Base-by-base conservation (phyloP, 2,329 filamentous ascomycete species). In the Colletotrichum sp. region DNA sequence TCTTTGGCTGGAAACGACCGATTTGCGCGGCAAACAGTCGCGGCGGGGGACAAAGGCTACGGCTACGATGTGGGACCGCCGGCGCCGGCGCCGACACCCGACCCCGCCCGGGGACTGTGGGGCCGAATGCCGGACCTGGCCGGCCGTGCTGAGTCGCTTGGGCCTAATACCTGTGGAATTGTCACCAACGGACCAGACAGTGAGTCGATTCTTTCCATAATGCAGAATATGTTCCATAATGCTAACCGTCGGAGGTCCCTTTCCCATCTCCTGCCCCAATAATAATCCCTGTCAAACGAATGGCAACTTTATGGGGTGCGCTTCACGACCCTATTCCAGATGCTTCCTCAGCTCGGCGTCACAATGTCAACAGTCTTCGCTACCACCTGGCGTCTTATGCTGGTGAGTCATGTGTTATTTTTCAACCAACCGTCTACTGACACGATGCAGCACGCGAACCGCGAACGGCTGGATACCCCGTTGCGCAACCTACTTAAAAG, bases 21-120 rank as follows among this genome's bases (percentile, higher is more conserved):
- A n/a, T 32, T 34, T 30, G 59, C 30, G 59, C 59, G 59, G n/a
- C 59, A 32, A 2, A 62, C 59, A 15, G 59, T 32, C n/a, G 30
- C 59, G 1, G 59, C 18, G 18, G 59, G 26, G 28, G 49, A 34
- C n/a, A 24, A 30, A 2, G 65, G 21, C 0, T 28, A 30, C 21
- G 65, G 16, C 0, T 28, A 49, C 1, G 63, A 21, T 57, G 44
- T 9, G 28, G 66, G 10, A 13, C 15, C 9, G 32, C 32, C n/a
- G n/a, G n/a, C 32, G 15, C 52, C 66, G 32, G 66, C 34, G 15
- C 52, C 66, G 52, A 69, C 66, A 9, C 30, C 66, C 30, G 66
- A 30, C 1, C 66, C 66, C 30, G 32, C 10, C 44, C 44, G 44
- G 44, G n/a, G 0, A 9, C 32, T 36, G 0, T 55, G 44, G 28